Percentiles rank a stretch among this genome's conserved stretches.
These are phyloP conservation scores for Plasmodium relictum DNA, from an alignment of 169 alveolate species.

Conservation along the genomic window DNA sequence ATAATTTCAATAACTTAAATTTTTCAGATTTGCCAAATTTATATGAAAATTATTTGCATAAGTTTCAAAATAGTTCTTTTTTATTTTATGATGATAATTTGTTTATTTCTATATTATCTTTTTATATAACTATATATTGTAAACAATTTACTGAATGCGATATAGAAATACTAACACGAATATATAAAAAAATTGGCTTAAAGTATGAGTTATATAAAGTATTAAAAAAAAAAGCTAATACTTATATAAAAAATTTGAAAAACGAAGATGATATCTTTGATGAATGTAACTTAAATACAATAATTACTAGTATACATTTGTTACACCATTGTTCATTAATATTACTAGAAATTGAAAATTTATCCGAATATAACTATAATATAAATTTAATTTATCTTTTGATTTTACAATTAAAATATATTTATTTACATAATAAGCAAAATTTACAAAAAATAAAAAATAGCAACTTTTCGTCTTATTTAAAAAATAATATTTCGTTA, in stretches of 20 bases:
- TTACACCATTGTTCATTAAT: constrained; percentile 63
- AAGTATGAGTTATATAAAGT: constrained; percentile 47
- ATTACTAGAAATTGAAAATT: constrained; percentile 42
- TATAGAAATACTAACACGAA: constrained; percentile 26
- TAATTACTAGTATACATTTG: constrained; percentile 38
- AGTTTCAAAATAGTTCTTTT: constrained; percentile 14
- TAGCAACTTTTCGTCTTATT: constrained; percentile 13
- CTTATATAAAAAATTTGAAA: constrained; percentile 18
- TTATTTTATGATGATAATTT: constrained; percentile 52
- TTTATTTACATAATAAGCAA: constrained; percentile 47
- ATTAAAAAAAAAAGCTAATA: constrained; percentile 11
- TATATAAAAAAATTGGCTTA: constrained; percentile 51
- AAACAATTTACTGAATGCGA: constrained; percentile 16
- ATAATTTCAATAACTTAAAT: constrained; percentile 27
- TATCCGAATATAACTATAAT: constrained; percentile 19
- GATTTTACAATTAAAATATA: constrained; percentile 57
- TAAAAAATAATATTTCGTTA: constrained; percentile 26
- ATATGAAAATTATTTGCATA: constrained; percentile 36
- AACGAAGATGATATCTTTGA: constrained; percentile 41
- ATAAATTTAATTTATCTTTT: constrained; percentile 39
- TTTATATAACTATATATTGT: constrained; percentile 33
- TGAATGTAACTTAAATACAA: constrained; percentile 1
- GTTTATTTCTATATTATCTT: constrained; percentile 26
- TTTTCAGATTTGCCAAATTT: constrained; percentile 32
- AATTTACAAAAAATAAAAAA: constrained; percentile 16